These are phyloP conservation scores for Mycothermus thermophilus DNA, from an alignment of 495 filamentous ascomycete species.

Conservation along the genomic window DNA sequence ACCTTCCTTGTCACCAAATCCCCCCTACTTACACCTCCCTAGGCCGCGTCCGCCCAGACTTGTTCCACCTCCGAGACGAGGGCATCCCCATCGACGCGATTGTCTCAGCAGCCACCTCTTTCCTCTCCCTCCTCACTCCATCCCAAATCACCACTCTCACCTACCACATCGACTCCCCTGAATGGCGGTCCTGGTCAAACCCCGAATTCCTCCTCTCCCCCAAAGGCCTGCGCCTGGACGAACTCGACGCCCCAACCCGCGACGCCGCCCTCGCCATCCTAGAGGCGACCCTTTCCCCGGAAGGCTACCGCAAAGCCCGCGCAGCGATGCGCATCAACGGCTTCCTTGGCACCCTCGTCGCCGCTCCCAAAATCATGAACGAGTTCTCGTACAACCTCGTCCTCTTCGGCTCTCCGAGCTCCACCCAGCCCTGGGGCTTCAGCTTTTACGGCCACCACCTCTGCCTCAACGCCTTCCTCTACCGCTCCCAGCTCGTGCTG, in stretches of 20 bases:
- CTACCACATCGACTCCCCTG: conserved; percentile 53
- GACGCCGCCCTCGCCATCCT: conserved; percentile 41
- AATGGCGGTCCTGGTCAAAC: conserved; percentile 66
- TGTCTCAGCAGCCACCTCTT: conserved; percentile 29
- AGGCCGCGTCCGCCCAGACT: conserved; percentile 40
- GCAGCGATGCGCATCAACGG: conserved; percentile 63
- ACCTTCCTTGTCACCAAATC: background rate
- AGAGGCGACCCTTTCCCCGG: conserved; percentile 42
- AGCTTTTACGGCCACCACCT: conserved; percentile 68
- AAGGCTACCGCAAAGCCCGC: conserved; percentile 57
- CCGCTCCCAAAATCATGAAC: conserved; percentile 50
- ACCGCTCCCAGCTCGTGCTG: conserved; percentile 45
- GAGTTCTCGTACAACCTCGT: conserved; percentile 62
- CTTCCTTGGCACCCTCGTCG: conserved; percentile 57
- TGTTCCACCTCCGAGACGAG: conserved; percentile 50
- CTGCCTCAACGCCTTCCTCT: conserved; percentile 53
- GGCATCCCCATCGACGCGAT: conserved; percentile 44
- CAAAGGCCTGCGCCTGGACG: conserved; percentile 55
- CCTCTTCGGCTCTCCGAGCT: conserved; percentile 44
- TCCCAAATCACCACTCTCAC: conserved; percentile 32
- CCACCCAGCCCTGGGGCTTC: conserved; percentile 49
- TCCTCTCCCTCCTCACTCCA: conserved; percentile 32
- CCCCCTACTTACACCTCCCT: background rate
- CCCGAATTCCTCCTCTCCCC: conserved; percentile 51
- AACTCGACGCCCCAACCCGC: conserved; percentile 29